Evolutionary conservation across 2,329 filamentous ascomycete genomes (phyloP), one percentile per base, ranked within the genome.

Genomic region (Arthrobotrys conoides): DNA sequence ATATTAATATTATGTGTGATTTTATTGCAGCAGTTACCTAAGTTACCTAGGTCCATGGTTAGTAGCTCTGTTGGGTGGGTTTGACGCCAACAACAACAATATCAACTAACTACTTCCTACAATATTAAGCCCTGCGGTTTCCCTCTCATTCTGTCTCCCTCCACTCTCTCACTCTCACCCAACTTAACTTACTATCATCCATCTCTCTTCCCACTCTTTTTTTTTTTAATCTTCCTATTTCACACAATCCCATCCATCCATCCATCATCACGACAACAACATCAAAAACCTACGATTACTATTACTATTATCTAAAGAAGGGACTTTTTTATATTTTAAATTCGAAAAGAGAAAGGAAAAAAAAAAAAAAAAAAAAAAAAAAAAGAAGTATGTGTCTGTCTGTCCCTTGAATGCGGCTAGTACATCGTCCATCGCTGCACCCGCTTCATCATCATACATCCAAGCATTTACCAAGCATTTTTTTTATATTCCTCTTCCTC

Each of bases 371-470:
- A 33, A 55, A 24, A 24, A 53, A 22, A 20, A 22, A 9, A 48
- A 12, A 22, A 48, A 48, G n/a, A 51, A 51, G 49, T 38, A 67
- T 20, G 48, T 41, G n/a, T 24, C 12, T 14, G 16, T n/a, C 36
- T 8, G 3, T 44, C 48, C n/a, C 4, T 18, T 46, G 12, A 55
- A 49, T 49, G n/a, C 30, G 64, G 57, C 57, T 61, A 44, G 64
- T 55, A 14, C n/a, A 20, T n/a, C 0, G 64, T 18, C 49, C 49
- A 30, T 55, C 57, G 57, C 57, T 61, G 36, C 57, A 59, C 18
- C 33, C 27, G 10, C 64, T 36, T 53, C 64, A 68, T 68, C 65
- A 68, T 64, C 55, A 24, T 63, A 59, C 53, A 20, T 55, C 59
- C 36, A 55, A 38, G 38, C 41, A 27, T 61, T 27, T 22, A 16